Evolutionary conservation across 306 rosid species (phyloP), one percentile per base, ranked within the genome.

Genomic region (Begonia loranthoides): DNA sequence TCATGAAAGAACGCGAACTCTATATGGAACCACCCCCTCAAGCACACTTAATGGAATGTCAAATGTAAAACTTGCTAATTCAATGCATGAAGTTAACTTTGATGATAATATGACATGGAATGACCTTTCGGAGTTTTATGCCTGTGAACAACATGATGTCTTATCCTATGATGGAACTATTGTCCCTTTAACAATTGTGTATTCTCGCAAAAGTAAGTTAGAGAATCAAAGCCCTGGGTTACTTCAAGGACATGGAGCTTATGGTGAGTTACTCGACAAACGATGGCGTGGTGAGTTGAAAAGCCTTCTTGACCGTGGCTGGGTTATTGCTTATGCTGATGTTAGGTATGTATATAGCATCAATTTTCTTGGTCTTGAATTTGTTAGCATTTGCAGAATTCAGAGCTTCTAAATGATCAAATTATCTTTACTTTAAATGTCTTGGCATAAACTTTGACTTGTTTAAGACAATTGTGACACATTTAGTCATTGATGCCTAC

Each of bases 251-350:
- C 95, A 90, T 66, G 99, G 99, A 72, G 75, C 99, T 58, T 90
- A 80, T 55, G 82, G 95, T 50, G 95, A 90, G 77, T 67, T 78
- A 52, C 94, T 86, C 3, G 99, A 90, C 64, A 86, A 90, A 73
- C 63, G 87, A 61, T 90, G 99, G 99, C 72, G 62, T 36, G 73
- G 84, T 56, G 93, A 86, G 68, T 61, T 78, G 70, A 90, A 90
- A 78, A 80, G 99, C 75, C 94, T 90, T 66, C 82, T 90, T 36
- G 96, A 86, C 76, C 93, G 88, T 50, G 96, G 99, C 50, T 90
- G 94, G 96, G 61, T 80, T 19, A 40, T 90, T 63, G 88, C 99
- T 16, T 86, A 76, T 73, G 99, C 99, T 55, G 96, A 90, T 74
- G 87, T 86, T 34, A 86, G 99, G 99, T 90, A 51, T 62, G 80